Conservation (phyloP, 2,329 filamentous ascomycete genomes). For the Sporothrix curviconia region DNA sequence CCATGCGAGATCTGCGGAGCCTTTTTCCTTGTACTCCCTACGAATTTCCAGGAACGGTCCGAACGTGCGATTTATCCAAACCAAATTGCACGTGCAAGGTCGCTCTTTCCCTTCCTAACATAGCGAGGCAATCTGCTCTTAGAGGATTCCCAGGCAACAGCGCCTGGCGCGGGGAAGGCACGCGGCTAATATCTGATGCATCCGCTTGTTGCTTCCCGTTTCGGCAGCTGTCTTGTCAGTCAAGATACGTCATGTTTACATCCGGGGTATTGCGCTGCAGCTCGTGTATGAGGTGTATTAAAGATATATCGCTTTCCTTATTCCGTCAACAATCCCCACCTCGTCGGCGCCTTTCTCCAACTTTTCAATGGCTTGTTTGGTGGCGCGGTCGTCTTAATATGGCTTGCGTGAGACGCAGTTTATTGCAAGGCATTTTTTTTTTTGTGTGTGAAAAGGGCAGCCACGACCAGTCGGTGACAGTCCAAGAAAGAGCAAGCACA, state of each 20-base stretch:
- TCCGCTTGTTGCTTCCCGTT: background rate
- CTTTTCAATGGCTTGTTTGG: no score
- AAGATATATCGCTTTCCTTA: no score
- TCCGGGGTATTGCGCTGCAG: no score
- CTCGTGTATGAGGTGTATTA: no score
- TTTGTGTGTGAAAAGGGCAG: background rate
- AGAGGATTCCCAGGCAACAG: background rate
- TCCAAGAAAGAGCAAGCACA: background rate
- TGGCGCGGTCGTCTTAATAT: no score
- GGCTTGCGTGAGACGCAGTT: background rate
- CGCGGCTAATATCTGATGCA: background rate
- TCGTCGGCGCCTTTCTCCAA: no score
- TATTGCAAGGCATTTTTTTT: background rate
- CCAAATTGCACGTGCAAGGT: constrained; percentile 1
- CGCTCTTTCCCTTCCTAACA: background rate
- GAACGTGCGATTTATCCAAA: background rate
- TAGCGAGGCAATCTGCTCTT: no score
- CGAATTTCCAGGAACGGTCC: background rate
- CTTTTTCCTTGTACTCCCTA: background rate
- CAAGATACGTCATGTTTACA: background rate
- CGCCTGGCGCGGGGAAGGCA: background rate
- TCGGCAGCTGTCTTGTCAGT: background rate
- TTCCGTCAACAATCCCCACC: no score
- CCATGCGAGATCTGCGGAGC: no score
- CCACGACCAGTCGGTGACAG: background rate